Evolutionary conservation across 371 early-diverging fungal species (phyloP), one percentile per base, ranked within the genome.

Genomic region (Batkoa obscura): DNA sequence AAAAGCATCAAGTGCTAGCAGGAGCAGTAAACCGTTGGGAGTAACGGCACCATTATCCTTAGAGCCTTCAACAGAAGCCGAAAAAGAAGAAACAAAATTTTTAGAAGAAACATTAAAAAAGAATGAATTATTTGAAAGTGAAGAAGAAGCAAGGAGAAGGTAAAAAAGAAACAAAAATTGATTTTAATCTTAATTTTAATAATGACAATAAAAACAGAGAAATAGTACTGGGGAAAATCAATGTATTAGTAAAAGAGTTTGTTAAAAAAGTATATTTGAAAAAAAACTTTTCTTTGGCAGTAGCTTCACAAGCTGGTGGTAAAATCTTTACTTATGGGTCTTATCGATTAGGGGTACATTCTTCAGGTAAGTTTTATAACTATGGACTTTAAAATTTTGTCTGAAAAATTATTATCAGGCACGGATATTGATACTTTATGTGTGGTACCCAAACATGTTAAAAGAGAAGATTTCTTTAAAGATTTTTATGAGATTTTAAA

Each of bases 371-470:
- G 2, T 37, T 13, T 13, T 59, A 35, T 45, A 0, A 15, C 17
- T 15, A 15, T 55, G 3, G 23, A 23, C 38, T 37, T 43, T 15
- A n/a, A 17, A 49, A 12, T 36, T 5, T 34, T 35, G 12, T 23
- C 23, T 5, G 12, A 38, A 30, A 48, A 36, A 30, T 57, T 45
- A 1, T 39, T 30, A 56, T 30, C 46, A 81, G 94, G 89, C 36
- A 81, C 95, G 9, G 99, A 99, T 86, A 97, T 99, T 58, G 99
- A 99, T 80, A 94, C 97, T 0, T 68, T 99, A 33, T 99, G 99
- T 64, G 91, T 99, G 12, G 92, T 86, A 10, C 99, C 99, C 0
- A 80, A 78, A 50, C 90, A 90, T 69, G 90, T 99, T 1, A 74
- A 75, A 55, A 75, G 98, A 56, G 94, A 91, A 30, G 93, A 98